A percentile compares a stretch with the other conserved stretches of the same genome.
These are phyloP conservation scores for Melastoma candidum DNA, from an alignment of 441 rosid species.

Conservation along the genomic window DNA sequence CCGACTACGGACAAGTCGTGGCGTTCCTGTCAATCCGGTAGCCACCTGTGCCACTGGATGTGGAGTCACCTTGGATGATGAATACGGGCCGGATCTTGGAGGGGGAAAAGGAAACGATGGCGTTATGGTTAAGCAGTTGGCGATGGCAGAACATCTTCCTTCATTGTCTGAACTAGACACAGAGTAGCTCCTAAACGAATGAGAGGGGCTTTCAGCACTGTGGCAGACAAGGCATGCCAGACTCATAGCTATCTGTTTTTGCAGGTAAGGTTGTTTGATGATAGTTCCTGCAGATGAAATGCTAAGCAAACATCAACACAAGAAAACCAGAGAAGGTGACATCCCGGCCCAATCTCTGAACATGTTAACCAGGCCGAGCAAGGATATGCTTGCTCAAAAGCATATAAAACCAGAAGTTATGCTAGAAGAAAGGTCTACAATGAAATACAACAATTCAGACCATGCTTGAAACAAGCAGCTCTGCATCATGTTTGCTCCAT, in stretches of 20 bases:
- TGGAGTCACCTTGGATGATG: constrained; percentile 88
- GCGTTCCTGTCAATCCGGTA: constrained; percentile 41
- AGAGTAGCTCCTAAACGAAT: constrained; percentile 82
- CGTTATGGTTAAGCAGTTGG: constrained; percentile 59
- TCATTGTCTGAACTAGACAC: constrained; percentile 86
- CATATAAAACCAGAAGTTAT: too few species aligned
- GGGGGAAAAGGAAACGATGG: constrained; percentile 52
- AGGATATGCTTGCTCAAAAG: too few species aligned
- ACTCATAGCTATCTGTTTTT: constrained; percentile 34
- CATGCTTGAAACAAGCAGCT: too few species aligned
- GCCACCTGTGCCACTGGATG: constrained; percentile 40
- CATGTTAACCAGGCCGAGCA: too few species aligned
- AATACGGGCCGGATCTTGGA: constrained; percentile 26
- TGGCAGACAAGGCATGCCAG: constrained; percentile 85
- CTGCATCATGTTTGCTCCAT: too few species aligned
- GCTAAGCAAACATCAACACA: too few species aligned
- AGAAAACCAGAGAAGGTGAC: too few species aligned
- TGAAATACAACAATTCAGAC: too few species aligned
- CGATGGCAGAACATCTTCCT: constrained; percentile 66
- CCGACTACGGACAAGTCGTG: constrained; percentile 71
- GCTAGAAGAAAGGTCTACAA: too few species aligned
- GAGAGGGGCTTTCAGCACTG: constrained; percentile 75
- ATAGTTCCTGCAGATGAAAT: too few species aligned
- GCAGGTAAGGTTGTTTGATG: too few species aligned
- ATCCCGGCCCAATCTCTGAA: too few species aligned